These are phyloP conservation scores for Cryptosporidium xiaoi DNA, from an alignment of 169 alveolate genomes.

Conservation along the genomic window DNA sequence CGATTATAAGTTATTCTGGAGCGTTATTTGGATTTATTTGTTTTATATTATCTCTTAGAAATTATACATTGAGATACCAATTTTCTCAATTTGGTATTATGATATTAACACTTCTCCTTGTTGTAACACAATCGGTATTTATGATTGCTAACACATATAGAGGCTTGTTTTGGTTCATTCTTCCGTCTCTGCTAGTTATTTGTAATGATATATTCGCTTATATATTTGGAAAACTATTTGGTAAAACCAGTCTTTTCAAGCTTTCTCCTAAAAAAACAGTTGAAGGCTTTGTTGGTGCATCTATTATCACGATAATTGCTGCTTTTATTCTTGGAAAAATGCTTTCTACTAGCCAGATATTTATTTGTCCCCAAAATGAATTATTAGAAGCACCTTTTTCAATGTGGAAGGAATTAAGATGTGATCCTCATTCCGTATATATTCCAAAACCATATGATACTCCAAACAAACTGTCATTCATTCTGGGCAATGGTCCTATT, in stretches of 20 bases:
- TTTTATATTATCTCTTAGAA: conserved; percentile 90
- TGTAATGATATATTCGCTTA: conserved; percentile 96
- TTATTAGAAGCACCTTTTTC: conserved; percentile 79
- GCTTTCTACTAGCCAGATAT: conserved; percentile 80
- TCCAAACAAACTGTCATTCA: conserved; percentile 64
- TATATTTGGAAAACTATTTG: conserved; percentile 94
- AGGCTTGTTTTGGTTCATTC: conserved; percentile 96
- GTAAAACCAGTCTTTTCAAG: conserved; percentile 92
- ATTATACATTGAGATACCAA: conserved; percentile 91
- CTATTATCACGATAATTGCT: conserved; percentile 85
- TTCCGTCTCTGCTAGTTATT: conserved; percentile 93
- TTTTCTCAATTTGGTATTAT: conserved; percentile 92
- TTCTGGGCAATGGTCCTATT: conserved; percentile 41
- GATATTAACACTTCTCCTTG: conserved; percentile 83
- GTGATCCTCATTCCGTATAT: conserved; percentile 78
- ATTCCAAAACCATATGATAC: conserved; percentile 47
- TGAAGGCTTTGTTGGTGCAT: conserved; percentile 97
- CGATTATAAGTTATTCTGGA: conserved; percentile 86
- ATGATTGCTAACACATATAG: conserved; percentile 91
- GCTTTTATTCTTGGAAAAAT: conserved; percentile 75
- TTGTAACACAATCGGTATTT: conserved; percentile 84
- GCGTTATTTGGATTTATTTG: conserved; percentile 91
- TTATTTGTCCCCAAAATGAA: conserved; percentile 91
- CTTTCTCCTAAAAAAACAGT: conserved; percentile 98
- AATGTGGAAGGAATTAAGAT: conserved; percentile 84